A percentile compares a stretch with the other conserved stretches of the same genome.
Conservation (phyloP, 2,329 filamentous ascomycete genomes). For the Fusarium aywerte region DNA sequence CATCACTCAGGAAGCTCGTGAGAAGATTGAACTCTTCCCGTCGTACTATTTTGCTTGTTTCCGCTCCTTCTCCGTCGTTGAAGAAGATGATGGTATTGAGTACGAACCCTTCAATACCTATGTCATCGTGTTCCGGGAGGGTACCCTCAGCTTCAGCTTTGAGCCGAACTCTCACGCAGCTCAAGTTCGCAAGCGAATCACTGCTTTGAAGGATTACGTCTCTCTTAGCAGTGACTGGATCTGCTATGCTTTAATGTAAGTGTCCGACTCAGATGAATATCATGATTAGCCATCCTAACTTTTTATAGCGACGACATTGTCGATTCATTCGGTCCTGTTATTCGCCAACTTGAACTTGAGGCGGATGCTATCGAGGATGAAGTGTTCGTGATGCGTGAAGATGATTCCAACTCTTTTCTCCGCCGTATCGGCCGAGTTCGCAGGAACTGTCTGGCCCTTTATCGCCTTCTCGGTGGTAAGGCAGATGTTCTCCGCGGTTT, state of each 20-base stretch:
- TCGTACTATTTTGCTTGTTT: slow-evolving; percentile 99
- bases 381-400: slow-evolving; percentile 89
- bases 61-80: slow-evolving; percentile 85
- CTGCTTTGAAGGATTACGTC: slow-evolving; percentile 92
- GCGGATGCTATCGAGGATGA: slow-evolving; percentile 95
- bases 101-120: slow-evolving; percentile 97
- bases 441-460: slow-evolving; percentile 93
- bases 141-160: slow-evolving; percentile 94
- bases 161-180: slow-evolving; percentile 85
- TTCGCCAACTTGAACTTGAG: slow-evolving; percentile 85
- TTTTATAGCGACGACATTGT: slow-evolving; percentile 86
- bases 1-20: slow-evolving; percentile 90
- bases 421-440: slow-evolving; percentile 89
- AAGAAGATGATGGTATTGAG: slow-evolving; percentile 82
- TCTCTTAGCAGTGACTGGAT: slow-evolving; percentile 97
- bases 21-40: slow-evolving; percentile 98
- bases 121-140: slow-evolving; percentile 95
- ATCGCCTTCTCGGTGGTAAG: slow-evolving; percentile 93
- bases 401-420: slow-evolving; percentile 89
- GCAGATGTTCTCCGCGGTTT: slow-evolving; percentile 98
- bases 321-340: slow-evolving; percentile 91
- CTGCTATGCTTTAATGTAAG: slow-evolving; percentile 96
- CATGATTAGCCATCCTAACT: slow-evolving; percentile 39
- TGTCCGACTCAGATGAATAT: slow-evolving; percentile 20
- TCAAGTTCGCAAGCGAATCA: slow-evolving; percentile 91